Base-by-base conservation (phyloP, 2,329 filamentous ascomycete genomes). In the Knufia fluminis region DNA sequence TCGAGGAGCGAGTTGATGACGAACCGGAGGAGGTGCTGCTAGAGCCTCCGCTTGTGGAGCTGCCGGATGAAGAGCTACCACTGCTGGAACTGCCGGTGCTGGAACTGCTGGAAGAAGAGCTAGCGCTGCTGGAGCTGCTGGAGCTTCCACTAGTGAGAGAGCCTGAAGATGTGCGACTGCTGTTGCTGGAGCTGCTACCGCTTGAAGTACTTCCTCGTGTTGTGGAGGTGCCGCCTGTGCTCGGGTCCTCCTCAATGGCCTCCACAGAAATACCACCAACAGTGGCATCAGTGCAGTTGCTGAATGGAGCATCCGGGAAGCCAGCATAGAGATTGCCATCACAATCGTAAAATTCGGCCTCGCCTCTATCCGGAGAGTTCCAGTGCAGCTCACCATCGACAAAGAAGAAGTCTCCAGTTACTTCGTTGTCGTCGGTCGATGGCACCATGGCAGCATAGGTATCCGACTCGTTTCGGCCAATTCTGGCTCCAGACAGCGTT, bases 291-390 rank as follows among this genome's bases (percentile, higher is more conserved):
- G 51, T 52, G 32, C 56, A 59, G 38, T 54, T 49, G 19, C 26
- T 17, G 35, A 12, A 23, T 1, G 53, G 50, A 19, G 56, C 50
- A 48, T 39, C 48, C 3, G 52, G 53, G 32, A 57, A 59, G n/a
- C 56, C 56, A 22, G 55, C 52, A 35, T 51, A 59, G 4, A 57
- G 39, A 2, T 39, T 24, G 22, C 46, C 50, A 23, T 40, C 46
- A 43, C 56, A 59, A 31, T 52, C 52, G 33, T 57, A 59, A 43
- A 56, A 56, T 7, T 24, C 49, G 4, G 51, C 56, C 14, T 32
- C 16, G 3, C 55, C 56, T 26, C 20, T 43, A 33, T 54, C 53
- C 9, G 50, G 17, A 22, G 42, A 50, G 22, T 57, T 39, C 56
- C 56, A 59, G 2, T 44, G 24, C 31, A 59, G 39, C 22, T 54